These are phyloP conservation scores for Lantana camara DNA, from an alignment of 257 asterid genomes.

Conservation along the genomic window DNA sequence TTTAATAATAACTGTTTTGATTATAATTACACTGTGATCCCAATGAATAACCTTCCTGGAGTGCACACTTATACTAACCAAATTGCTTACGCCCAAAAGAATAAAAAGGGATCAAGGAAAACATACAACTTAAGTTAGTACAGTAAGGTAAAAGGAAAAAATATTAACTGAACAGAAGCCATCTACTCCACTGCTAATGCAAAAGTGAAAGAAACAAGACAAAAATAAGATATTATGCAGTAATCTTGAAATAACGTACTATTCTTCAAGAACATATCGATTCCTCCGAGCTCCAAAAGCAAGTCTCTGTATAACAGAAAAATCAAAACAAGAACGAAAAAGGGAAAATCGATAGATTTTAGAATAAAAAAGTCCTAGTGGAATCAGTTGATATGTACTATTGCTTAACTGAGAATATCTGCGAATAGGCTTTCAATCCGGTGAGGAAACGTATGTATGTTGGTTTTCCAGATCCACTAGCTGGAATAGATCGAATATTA, in stretches of 20 bases:
- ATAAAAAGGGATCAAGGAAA: no score
- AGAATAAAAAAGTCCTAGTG: not conserved
- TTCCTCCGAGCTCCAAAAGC: conserved; percentile 94
- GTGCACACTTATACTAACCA: no score
- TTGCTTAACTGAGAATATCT: conserved; percentile 83
- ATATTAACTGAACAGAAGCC: not conserved
- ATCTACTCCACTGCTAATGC: not conserved
- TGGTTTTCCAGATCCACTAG: conserved; percentile 72
- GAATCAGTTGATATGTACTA: not conserved
- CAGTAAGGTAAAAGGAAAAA: conserved; percentile 3
- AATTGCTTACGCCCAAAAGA: no score
- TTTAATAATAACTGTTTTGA: no score
- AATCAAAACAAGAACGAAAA: conserved; percentile 6
- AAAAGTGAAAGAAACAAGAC: not conserved
- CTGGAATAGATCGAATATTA: conserved; percentile 72
- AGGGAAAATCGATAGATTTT: conserved; percentile 12
- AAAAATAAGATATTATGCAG: not conserved
- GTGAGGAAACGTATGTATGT: conserved; percentile 95
- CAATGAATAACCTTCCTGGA: no score
- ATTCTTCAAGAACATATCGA: conserved; percentile 75
- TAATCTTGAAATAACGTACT: conserved; percentile 17
- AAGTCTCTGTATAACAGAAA: conserved; percentile 53
- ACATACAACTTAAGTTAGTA: not conserved
- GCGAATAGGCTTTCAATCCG: conserved; percentile 91
- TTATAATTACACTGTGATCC: no score